Base-by-base conservation (phyloP, 169 alveolate species). In the Cryptosporidium sp. region DNA sequence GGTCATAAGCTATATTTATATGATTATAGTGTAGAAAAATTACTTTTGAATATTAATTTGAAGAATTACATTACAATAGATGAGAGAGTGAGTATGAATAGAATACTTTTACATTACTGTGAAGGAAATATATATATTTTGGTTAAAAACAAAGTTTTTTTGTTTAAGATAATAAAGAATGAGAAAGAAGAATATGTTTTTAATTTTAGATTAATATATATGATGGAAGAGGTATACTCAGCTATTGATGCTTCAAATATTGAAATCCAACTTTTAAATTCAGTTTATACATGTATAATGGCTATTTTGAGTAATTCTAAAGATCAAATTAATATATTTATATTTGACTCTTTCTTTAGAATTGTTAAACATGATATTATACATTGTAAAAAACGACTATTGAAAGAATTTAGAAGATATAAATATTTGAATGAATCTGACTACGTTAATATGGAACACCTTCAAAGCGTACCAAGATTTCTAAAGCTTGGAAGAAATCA, bases 271-370 rank as follows among this genome's bases (percentile, higher is more conserved):
- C 43, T 43, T n/a, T n/a, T 73, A 16, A 73, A 73, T 59, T 33
- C 21, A n/a, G 52, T 35, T 35, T 73, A 29, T 26, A 73, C 70
- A 58, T 73, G 86, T 35, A 55, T 73, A 0, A 73, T 55, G 51
- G 51, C 86, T 31, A 52, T 55, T 52, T 37, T 73, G 14, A 43
- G 48, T 33, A 73, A 58, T 59, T 73, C 86, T 5, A 73, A 51
- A 39, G 86, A 73, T 59, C 80, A 80, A 67, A 31, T 80, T 10
- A 65, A 45, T 41, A 45, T 80, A 31, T 35, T 80, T 45, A 62
- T 62, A 23, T 65, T 80, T 80, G 89, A 80, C 41, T 16, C 48
- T 41, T 62, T 80, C 61, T 80, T 80, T 39, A 59, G 75, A 33
- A 43, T 65, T n/a, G 50, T 80, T 6, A 80, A 31, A 35, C 89